Percentiles rank a stretch among this genome's conserved stretches.
These are phyloP conservation scores for Globisporangium radiosum DNA, from an alignment of 352 stramenopile species.

Conservation along the genomic window DNA sequence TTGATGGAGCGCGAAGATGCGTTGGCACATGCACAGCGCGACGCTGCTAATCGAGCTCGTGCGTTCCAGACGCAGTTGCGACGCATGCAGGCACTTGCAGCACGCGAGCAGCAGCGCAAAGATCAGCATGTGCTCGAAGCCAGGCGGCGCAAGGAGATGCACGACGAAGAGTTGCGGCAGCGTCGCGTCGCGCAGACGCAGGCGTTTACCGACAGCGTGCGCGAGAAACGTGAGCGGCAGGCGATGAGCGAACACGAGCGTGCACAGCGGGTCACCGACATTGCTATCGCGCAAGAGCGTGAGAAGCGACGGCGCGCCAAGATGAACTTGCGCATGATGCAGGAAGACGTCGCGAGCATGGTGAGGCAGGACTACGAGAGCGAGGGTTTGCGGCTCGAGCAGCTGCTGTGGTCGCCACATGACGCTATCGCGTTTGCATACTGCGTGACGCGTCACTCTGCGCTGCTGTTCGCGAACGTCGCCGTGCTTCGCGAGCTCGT, in stretches of 20 bases:
- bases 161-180: conserved; percentile 57
- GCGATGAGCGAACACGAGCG: conserved; percentile 40
- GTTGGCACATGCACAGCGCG: conserved; percentile 11
- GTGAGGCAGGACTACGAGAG: conserved; percentile 36
- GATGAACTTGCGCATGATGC: conserved; percentile 44
- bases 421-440: conserved; percentile 26
- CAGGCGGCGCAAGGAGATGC: conserved; percentile 45
- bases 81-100: conserved; percentile 36
- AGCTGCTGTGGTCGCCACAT: conserved; percentile 37
- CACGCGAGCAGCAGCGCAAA: conserved; percentile 24
- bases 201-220: conserved; percentile 17
- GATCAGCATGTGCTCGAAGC: conserved; percentile 39
- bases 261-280: conserved; percentile 10
- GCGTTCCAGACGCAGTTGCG: conserved; percentile 32
- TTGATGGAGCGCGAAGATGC: conserved; percentile 47
- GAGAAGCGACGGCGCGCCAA: conserved; percentile 32
- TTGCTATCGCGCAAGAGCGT: conserved; percentile 11
- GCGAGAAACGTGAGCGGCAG: conserved; percentile 40
- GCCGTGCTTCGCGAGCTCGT: conserved; percentile 33
- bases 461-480: conserved; percentile 37
- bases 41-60: conserved; percentile 11
- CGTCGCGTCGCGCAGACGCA: conserved; percentile 30
- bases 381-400: conserved; percentile 39
- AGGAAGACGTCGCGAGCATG: conserved; percentile 49
- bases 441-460: conserved; percentile 20